Evolutionary conservation across 306 rosid genomes (phyloP).

Genomic region (Prunus salicina): DNA sequence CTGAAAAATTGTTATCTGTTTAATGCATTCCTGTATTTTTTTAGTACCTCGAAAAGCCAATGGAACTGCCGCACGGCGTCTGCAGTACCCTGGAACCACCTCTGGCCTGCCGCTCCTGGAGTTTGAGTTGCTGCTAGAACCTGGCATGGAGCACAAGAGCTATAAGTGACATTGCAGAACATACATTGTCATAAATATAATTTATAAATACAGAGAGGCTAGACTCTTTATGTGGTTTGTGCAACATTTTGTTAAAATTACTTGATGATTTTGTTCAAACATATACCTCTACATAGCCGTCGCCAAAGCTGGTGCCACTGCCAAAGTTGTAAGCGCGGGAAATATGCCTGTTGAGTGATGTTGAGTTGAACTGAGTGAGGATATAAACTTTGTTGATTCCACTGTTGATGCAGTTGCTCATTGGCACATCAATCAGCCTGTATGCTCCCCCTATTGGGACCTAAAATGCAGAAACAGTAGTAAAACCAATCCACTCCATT

Average conservation of each 20-base stretch:
- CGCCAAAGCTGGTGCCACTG: conserved; percentile 69
- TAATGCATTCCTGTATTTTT: background rate
- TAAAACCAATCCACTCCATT: background rate
- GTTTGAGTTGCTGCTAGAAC: conserved; percentile 99
- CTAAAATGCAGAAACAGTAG: conserved; percentile 26
- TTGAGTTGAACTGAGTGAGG: conserved; percentile 92
- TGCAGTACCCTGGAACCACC: conserved; percentile 95
- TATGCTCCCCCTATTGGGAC: conserved; percentile 92
- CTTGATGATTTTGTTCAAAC: background rate
- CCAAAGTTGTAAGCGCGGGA: conserved; percentile 85
- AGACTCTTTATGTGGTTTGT: background rate
- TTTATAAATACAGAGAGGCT: background rate
- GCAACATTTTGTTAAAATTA: background rate
- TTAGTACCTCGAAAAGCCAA: conserved; percentile 91
- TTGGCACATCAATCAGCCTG: conserved; percentile 91
- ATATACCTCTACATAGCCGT: conserved; percentile 81
- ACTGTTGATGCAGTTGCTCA: conserved; percentile 97
- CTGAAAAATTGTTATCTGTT: too few relatives aligned
- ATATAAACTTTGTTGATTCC: conserved; percentile 95
- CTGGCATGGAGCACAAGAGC: conserved; percentile 26
- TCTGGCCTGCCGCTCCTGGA: conserved; percentile 80
- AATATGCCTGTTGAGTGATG: conserved; percentile 89
- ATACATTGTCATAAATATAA: background rate
- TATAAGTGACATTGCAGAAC: background rate
- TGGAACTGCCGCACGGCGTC: conserved; percentile 99